Conservation (phyloP, 2,329 filamentous ascomycete genomes). For the Stenocarpella maydis region DNA sequence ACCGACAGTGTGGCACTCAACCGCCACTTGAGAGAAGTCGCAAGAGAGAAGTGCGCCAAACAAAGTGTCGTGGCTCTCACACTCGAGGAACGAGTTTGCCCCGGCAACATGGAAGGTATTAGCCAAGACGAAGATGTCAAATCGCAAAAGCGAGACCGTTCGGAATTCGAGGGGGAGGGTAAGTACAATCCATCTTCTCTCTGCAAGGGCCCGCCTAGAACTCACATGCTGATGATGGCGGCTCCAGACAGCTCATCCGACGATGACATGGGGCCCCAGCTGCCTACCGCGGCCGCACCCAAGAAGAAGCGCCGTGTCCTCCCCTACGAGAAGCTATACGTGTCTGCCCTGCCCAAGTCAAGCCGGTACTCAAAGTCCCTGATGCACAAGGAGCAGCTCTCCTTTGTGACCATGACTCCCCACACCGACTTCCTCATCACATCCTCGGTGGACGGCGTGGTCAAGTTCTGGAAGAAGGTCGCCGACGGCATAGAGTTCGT, state of each 20-base stretch:
- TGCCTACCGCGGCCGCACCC: constrained; percentile 79
- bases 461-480: constrained; percentile 99
- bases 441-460: constrained; percentile 90
- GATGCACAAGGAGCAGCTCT: constrained; percentile 97
- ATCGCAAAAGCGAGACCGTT: constrained; percentile 64
- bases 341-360: constrained; percentile 85
- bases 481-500: constrained; percentile 93
- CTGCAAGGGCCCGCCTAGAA: background rate
- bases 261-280: constrained; percentile 92
- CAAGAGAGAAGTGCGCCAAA: background rate
- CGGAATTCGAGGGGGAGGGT: constrained; percentile 60
- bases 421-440: constrained; percentile 95
- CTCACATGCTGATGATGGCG: constrained; percentile 16
- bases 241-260: constrained; percentile 69
- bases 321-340: constrained; percentile 93
- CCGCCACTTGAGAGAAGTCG: background rate
- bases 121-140: constrained; percentile 44
- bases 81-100: background rate
- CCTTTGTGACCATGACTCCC: constrained; percentile 88
- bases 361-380: constrained; percentile 90
- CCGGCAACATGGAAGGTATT: constrained; percentile 44
- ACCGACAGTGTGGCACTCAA: background rate
- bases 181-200: constrained; percentile 32
- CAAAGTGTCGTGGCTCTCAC: background rate
- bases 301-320: constrained; percentile 93